phyloP scores from a whole-genome alignment of 2,329 filamentous ascomycete genomes.

The Alternaria angustiovoidea region DNA sequence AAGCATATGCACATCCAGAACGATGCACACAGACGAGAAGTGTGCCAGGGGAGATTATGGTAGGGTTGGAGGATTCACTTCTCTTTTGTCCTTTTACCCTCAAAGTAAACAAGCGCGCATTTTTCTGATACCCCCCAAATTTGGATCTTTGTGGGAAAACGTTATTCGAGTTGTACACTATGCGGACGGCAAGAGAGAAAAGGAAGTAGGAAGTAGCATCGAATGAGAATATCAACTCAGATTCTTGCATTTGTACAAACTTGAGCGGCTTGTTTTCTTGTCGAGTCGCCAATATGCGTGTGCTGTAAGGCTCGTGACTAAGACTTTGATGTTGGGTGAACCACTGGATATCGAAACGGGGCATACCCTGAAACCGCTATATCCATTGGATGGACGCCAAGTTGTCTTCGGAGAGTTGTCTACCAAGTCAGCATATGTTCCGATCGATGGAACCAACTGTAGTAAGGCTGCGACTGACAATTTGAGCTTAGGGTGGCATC shows the following conservation, averaged over 20 bases:
- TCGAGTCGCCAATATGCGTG: too few relatives aligned
- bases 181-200: not conserved
- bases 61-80: not conserved
- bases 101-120: slow-evolving; percentile 19
- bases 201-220: not conserved
- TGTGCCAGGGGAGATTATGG: not conserved
- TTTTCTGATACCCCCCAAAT: slow-evolving; percentile 40
- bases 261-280: too few relatives aligned
- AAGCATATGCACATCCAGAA: not conserved
- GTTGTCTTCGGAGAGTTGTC: too few relatives aligned
- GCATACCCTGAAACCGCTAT: too few relatives aligned
- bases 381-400: too few relatives aligned
- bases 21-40: not conserved
- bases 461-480: too few relatives aligned
- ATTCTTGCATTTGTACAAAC: not conserved
- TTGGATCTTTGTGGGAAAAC: slow-evolving; percentile 23
- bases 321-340: too few relatives aligned
- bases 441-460: fast-evolving
- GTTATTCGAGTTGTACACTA: slow-evolving; percentile 1
- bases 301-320: too few relatives aligned
- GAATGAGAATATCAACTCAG: not conserved
- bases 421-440: too few relatives aligned
- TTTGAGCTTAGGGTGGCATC: fast-evolving
- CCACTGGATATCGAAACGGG: too few relatives aligned
- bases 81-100: not conserved